Percentiles rank a stretch among this genome's conserved stretches.
phyloP scores from a whole-genome alignment of 31 red algal genomes.

The Asparagopsis taxiformis region DNA sequence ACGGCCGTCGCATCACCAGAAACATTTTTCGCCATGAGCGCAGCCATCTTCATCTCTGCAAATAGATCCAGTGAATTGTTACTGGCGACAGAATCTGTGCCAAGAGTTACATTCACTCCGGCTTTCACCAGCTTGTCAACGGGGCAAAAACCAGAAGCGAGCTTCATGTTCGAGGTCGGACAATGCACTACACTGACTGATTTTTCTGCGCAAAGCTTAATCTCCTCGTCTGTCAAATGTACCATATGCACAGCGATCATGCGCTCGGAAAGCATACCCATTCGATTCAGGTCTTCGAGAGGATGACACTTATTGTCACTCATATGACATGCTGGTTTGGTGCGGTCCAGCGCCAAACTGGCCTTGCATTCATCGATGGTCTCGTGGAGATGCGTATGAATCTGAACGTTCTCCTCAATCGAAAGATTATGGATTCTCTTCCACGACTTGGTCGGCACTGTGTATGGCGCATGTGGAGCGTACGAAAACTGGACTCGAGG shows the following conservation, averaged over 20 bases:
- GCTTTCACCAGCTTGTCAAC: constrained; percentile 73
- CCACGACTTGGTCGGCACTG: constrained; percentile 63
- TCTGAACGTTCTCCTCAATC: constrained; percentile 10
- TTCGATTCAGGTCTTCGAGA: constrained; percentile 71
- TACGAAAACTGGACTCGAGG: constrained; percentile 74
- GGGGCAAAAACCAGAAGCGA: constrained; percentile 85
- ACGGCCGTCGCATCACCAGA: constrained; percentile 59
- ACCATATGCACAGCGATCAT: constrained; percentile 87
- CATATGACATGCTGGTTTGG: constrained; percentile 72
- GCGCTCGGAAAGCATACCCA: constrained; percentile 60
- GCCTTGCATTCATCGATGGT: constrained; percentile 76
- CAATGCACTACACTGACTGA: constrained; percentile 82
- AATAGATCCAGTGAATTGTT: constrained; percentile 92
- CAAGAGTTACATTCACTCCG: constrained; percentile 92
- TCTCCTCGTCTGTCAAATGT: constrained; percentile 78
- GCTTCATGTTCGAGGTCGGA: constrained; percentile 89
- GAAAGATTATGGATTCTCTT: constrained; percentile 26
- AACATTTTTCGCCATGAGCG: constrained; percentile 69
- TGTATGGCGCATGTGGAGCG: constrained; percentile 93
- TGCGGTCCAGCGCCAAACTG: constrained; percentile 58
- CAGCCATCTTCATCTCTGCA: constrained; percentile 73
- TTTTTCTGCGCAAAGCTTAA: constrained; percentile 51
- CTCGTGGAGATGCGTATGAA: constrained; percentile 97
- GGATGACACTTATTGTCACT: constrained; percentile 65
- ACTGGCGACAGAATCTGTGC: constrained; percentile 85